These are phyloP conservation scores for Blastobotrys aristatus DNA, from an alignment of 1,139 yeast genomes.

Conservation along the genomic window DNA sequence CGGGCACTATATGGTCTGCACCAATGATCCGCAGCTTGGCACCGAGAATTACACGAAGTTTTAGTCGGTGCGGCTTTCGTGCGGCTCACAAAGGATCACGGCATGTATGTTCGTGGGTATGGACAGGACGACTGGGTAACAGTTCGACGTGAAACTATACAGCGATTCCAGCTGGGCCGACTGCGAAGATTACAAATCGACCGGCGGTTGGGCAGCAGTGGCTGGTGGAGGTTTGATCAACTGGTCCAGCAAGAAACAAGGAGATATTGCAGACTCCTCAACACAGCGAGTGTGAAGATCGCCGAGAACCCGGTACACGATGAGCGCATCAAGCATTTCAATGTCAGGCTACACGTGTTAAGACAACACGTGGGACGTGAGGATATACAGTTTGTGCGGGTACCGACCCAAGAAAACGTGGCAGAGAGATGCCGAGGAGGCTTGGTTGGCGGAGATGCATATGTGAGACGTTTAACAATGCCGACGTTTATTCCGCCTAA, in stretches of 20 bases:
- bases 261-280: not conserved
- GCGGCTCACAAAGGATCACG: not conserved
- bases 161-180: not conserved
- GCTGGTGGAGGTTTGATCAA: not conserved
- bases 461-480: too few relatives aligned
- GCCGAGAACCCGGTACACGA: not conserved
- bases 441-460: too few relatives aligned
- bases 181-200: not conserved
- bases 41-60: conserved; percentile 4
- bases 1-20: conserved; percentile 24
- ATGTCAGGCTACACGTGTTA: not conserved
- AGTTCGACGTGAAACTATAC: not conserved
- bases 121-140: not conserved
- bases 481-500: too few relatives aligned
- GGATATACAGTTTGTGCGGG: not conserved
- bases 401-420: not conserved
- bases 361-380: not conserved
- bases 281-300: not conserved
- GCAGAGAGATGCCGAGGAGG: too few relatives aligned
- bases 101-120: not conserved
- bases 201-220: not conserved
- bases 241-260: conserved; percentile 3
- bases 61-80: conserved; percentile 11
- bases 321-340: not conserved
- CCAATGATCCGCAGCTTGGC: conserved; percentile 26